A percentile compares a stretch with the other conserved stretches of the same genome.
Evolutionary conservation across 2,329 filamentous ascomycete genomes (phyloP).

Genomic region (Fusarium verticillioides): DNA sequence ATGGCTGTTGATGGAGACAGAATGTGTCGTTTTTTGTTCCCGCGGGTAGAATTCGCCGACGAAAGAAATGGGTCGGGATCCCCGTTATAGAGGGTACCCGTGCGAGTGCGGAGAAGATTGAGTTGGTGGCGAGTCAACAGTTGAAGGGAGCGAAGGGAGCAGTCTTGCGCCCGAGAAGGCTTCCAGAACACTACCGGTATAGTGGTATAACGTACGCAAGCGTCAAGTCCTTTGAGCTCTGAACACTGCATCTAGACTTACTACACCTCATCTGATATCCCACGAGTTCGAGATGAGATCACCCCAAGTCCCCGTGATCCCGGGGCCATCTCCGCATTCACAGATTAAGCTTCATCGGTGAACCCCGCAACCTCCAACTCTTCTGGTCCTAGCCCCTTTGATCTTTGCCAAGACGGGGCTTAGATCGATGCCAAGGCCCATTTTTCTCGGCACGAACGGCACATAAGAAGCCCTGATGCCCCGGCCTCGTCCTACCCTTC

Average conservation of each 20-base stretch:
- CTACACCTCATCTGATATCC: background rate
- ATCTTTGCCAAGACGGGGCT: background rate
- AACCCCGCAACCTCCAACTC: background rate
- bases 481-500: background rate
- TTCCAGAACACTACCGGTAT: background rate
- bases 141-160: background rate
- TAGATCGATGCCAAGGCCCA: background rate
- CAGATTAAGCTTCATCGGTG: background rate
- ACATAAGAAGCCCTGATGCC: slow-evolving; percentile 16
- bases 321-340: background rate
- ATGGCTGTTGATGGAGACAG: background rate
- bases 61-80: background rate
- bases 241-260: background rate
- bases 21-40: background rate
- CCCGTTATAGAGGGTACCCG: background rate
- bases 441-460: slow-evolving; percentile 26
- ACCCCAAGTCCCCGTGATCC: background rate
- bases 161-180: background rate
- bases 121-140: background rate
- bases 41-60: background rate
- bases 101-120: background rate
- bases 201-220: background rate
- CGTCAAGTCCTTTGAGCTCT: background rate
- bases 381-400: background rate
- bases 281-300: background rate